These are phyloP conservation scores for Aspergillus arachidicola DNA, from an alignment of 2,329 filamentous ascomycete genomes.

Conservation along the genomic window DNA sequence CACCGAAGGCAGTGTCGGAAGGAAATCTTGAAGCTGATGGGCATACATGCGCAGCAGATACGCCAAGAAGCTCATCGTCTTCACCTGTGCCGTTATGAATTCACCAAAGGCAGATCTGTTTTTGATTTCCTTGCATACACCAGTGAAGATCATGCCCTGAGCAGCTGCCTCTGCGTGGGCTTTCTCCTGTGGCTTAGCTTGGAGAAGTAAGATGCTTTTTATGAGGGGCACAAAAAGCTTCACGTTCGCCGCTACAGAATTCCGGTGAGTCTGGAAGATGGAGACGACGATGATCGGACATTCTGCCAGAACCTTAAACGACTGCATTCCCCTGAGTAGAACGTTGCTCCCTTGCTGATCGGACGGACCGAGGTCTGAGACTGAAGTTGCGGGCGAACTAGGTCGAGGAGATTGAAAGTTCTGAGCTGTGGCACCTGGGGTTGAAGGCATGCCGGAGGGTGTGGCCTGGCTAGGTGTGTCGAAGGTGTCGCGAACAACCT, in stretches of 20 bases:
- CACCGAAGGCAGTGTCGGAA: conserved; percentile 81
- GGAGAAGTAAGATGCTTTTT: conserved; percentile 82
- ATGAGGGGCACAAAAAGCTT: conserved; percentile 92
- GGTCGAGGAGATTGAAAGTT: conserved; percentile 87
- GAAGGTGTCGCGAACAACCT: conserved; percentile 92
- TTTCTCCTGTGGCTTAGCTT: conserved; percentile 90
- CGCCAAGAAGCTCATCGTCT: conserved; percentile 98
- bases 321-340: conserved; percentile 91
- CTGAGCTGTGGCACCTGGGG: conserved; percentile 56
- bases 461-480: conserved; percentile 69
- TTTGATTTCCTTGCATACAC: conserved; percentile 90
- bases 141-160: conserved; percentile 81
- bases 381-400: conserved; percentile 81
- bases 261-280: conserved; percentile 90
- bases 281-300: conserved; percentile 99
- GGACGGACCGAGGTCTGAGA: conserved; percentile 71
- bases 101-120: conserved; percentile 94
- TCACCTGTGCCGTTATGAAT: conserved; percentile 96
- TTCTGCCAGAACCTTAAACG: conserved; percentile 96
- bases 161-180: conserved; percentile 83
- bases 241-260: conserved; percentile 79
- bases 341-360: conserved; percentile 83
- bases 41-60: conserved; percentile 89
- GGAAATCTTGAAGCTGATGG: conserved; percentile 82
- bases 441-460: conserved; percentile 54